Percentiles rank a stretch among this genome's conserved stretches.
Evolutionary conservation across 495 filamentous ascomycete genomes (phyloP).

Genomic region (Baudoinia panamericana): DNA sequence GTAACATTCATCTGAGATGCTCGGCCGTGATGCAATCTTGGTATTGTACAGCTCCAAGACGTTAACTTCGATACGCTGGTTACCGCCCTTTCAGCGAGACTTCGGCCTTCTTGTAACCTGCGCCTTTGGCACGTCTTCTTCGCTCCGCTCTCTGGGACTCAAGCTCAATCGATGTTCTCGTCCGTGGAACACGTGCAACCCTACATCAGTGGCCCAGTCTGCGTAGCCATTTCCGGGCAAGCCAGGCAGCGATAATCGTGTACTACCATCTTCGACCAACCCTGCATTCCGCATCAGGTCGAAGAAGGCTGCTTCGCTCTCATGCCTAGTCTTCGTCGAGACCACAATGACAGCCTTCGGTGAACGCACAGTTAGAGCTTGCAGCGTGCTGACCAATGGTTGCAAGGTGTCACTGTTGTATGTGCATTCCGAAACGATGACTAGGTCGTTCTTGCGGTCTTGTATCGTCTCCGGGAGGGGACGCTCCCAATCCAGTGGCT

Average conservation of each 20-base stretch:
- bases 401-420: conserved; percentile 80
- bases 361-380: conserved; percentile 37
- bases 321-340: conserved; percentile 74
- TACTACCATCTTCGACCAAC: conserved; percentile 29
- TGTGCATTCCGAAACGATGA: conserved; percentile 83
- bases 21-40: too few species aligned
- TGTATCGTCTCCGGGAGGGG: conserved; percentile 29
- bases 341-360: conserved; percentile 51
- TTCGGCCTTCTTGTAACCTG: neutral
- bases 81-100: neutral
- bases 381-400: conserved; percentile 57
- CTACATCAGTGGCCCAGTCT: conserved; percentile 17
- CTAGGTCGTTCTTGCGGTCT: conserved; percentile 46
- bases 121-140: conserved; percentile 5
- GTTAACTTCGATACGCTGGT: too few species aligned
- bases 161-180: conserved; percentile 9
- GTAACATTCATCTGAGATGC: too few species aligned
- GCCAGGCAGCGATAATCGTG: conserved; percentile 9
- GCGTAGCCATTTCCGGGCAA: conserved; percentile 13
- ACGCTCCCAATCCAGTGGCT: conserved; percentile 64
- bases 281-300: conserved; percentile 51
- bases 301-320: conserved; percentile 69
- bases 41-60: too few species aligned
- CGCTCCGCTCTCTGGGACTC: conserved; percentile 14
- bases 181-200: conserved; percentile 15